Base-by-base conservation (phyloP, 331 rosid genomes). In the Cucumis variabilis region DNA sequence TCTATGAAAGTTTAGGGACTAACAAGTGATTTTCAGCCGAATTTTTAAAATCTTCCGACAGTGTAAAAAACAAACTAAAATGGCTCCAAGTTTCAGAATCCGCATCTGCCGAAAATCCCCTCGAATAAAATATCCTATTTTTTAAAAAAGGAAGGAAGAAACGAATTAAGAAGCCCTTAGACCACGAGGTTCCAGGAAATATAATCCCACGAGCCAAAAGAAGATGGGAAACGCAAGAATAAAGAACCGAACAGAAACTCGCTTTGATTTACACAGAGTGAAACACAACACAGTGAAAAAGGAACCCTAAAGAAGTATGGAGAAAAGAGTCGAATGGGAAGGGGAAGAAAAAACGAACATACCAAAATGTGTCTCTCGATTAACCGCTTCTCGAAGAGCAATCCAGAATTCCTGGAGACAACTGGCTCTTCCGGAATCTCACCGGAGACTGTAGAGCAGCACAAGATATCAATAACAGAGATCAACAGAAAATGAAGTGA, bases 361-460 rank as follows among this genome's bases (percentile, higher is more conserved):
- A 97, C 99, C 89, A 89, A 86, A 70, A 97, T 92, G 91, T 97
- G 98, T 68, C 98, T 93, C 92, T 96, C 98, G 55, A 97, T 94
- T 78, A 97, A 91, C 37, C 98, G 96, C 93, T 90, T 97, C 93
- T 97, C 99, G 68, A 89, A 97, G 85, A 97, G 96, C 37, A 96
- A 84, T 7, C 99, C 99, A 24, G 99, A 94, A 82, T 88, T 94
- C 88, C 27, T 92, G 0, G 98, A 96, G 87, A 97, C 98, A 51
- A 97, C 99, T 15, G 99, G 99, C 89, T 94, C 99, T 90, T 97
- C 99, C 93, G 99, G 99, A 91, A 97, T 95, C 94, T 97, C 99
- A 85, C 99, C 99, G 91, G 99, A 96, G 88, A 97, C 99, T 97
- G 93, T 50, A 91, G n/a, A n/a, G n/a, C 17, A 78, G 75, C 19